These are phyloP conservation scores for Malassezia furfur DNA, from an alignment of 1,284 basidiomycete species.

Conservation along the genomic window DNA sequence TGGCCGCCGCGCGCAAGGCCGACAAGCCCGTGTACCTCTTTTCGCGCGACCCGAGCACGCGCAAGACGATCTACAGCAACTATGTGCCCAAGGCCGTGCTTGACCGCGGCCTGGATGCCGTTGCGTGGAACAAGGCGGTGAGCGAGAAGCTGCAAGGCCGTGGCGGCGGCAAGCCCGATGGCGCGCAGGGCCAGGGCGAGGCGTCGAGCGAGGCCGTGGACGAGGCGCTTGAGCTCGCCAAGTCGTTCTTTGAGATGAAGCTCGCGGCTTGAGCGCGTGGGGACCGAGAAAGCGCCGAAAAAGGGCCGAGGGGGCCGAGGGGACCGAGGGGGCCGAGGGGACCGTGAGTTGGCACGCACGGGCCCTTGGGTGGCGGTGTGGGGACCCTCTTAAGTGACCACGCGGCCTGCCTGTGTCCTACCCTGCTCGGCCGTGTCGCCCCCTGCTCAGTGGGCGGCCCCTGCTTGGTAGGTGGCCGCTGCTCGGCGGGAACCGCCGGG, in stretches of 20 bases:
- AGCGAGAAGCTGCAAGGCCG: slow-evolving; percentile 37
- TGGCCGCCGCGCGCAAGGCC: slow-evolving; percentile 67
- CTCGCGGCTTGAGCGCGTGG: not conserved
- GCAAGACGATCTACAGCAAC: slow-evolving; percentile 79
- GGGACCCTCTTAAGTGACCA: too few species aligned
- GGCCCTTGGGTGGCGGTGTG: too few species aligned
- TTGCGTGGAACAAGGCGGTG: slow-evolving; percentile 38
- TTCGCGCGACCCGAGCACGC: slow-evolving; percentile 56
- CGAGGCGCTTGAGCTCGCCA: slow-evolving; percentile 30
- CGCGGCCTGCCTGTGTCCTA: too few species aligned
- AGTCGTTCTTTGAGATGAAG: slow-evolving; percentile 22
- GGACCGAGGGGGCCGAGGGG: too few species aligned
- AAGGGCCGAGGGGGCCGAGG: too few species aligned
- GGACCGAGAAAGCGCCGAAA: too few species aligned
- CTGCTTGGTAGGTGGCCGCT: too few species aligned
- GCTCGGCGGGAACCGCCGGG: too few species aligned
- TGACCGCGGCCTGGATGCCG: slow-evolving; percentile 32
- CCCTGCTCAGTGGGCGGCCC: too few species aligned
- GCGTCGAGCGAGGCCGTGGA: slow-evolving; percentile 33
- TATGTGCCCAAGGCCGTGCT: slow-evolving; percentile 56
- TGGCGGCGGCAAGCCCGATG: slow-evolving; percentile 40
- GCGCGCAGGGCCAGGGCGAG: slow-evolving; percentile 43
- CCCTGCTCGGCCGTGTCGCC: too few species aligned
- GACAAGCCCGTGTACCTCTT: slow-evolving; percentile 80
- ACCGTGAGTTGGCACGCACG: too few species aligned